These are phyloP conservation scores for Alternaria gansuensis DNA, from an alignment of 2,329 filamentous ascomycete species.

Conservation along the genomic window DNA sequence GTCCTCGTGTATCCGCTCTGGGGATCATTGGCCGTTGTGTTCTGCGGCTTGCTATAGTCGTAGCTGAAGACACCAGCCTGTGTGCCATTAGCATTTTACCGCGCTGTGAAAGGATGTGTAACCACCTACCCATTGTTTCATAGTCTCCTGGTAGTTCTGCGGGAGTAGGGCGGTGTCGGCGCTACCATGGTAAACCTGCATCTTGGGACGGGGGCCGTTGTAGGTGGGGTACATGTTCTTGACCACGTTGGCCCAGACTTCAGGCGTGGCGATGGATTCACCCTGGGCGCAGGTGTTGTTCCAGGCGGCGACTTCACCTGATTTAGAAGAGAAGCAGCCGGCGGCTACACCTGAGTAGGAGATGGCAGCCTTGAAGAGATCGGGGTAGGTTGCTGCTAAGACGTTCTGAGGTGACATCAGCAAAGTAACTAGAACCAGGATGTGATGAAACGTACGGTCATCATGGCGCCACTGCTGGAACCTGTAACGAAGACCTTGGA, in stretches of 20 bases:
- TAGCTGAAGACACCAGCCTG: slow-evolving; percentile 45
- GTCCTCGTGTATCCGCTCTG: slow-evolving; percentile 46
- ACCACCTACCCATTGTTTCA: slow-evolving; percentile 42
- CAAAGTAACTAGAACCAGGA: background rate
- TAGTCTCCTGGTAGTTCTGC: slow-evolving; percentile 66
- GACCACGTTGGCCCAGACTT: slow-evolving; percentile 61
- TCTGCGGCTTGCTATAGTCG: slow-evolving; percentile 45
- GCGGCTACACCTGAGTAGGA: slow-evolving; percentile 64
- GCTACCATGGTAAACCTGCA: slow-evolving; percentile 68
- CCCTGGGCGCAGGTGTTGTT: slow-evolving; percentile 63
- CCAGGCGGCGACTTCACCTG: slow-evolving; percentile 58
- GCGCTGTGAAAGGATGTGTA: rapidly evolving
- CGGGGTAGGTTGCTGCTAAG: slow-evolving; percentile 62
- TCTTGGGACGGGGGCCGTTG: slow-evolving; percentile 60
- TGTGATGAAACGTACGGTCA: slow-evolving; percentile 54
- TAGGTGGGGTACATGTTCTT: slow-evolving; percentile 62
- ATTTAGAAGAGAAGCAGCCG: slow-evolving; percentile 61
- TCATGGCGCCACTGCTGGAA: slow-evolving; percentile 64
- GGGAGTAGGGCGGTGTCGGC: slow-evolving; percentile 61
- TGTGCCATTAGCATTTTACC: background rate
- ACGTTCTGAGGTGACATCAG: slow-evolving; percentile 51
- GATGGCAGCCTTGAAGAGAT: slow-evolving; percentile 63
- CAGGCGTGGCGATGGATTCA: slow-evolving; percentile 56
- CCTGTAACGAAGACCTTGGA: slow-evolving; percentile 65
- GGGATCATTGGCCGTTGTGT: slow-evolving; percentile 42